Evolutionary conservation across 2,329 filamentous ascomycete species (phyloP), one percentile per base, ranked within the genome.

Genomic region (Fusarium zealandicum): DNA sequence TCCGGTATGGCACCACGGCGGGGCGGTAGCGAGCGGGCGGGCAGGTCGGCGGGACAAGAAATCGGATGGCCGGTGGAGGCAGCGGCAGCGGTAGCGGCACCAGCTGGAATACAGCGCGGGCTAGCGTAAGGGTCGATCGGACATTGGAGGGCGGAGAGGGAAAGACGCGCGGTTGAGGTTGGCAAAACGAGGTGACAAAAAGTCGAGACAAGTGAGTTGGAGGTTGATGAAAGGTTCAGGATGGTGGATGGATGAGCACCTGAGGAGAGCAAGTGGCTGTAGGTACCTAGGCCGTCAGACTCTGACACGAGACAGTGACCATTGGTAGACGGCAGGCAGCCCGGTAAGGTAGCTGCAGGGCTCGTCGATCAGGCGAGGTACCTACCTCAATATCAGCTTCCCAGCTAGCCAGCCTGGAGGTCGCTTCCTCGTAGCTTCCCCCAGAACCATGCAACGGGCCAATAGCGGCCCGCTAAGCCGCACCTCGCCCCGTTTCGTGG

Each of bases 261-360:
- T 51, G 53, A 47, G 48, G 31, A 59, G 38, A 55, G 32, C 33
- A 25, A 32, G 31, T 33, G 35, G 45, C 39, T 30, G 38, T 38
- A n/a, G n/a, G n/a, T n/a, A n/a, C n/a, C n/a, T n/a, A n/a, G n/a
- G n/a, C n/a, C 56, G 59, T 57, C 63, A 60, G 65, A 61, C 49
- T 56, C 52, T 63, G 55, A 52, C 43, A 33, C 30, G 43, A 50
- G 54, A 61, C 50, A 48, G 43, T 51, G 56, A 44, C 46, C 30
- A 48, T 42, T 47, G 45, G 43, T 32, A 51, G 47, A 59, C 12
- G 22, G 22, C 22, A 25, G 22, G n/a, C n/a, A n/a, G n/a, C n/a
- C n/a, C n/a, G n/a, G 28, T 31, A 31, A 12, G 42, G 57, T 56
- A 62, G 55, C 61, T 67, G 60, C 66, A 68, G 54, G 65, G 65